Evolutionary conservation across 2,329 filamentous ascomycete genomes (phyloP).

Genomic region (Colletotrichum sp.): DNA sequence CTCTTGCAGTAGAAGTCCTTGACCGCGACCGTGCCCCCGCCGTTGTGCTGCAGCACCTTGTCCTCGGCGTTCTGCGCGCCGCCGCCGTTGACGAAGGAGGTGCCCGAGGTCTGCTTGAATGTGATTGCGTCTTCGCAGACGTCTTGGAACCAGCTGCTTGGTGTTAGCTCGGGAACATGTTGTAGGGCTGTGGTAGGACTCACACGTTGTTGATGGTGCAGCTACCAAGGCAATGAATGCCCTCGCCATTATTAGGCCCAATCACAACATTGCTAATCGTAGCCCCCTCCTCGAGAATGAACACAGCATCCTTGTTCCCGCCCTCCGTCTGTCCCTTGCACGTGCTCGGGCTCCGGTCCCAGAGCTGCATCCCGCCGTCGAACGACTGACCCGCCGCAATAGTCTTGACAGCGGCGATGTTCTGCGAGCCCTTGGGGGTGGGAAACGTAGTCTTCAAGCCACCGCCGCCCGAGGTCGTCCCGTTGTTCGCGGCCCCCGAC

Average conservation of each 20-base stretch:
- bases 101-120: slow-evolving; percentile 39
- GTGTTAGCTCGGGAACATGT: neutral
- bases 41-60: slow-evolving; percentile 22
- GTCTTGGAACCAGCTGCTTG: slow-evolving; percentile 42
- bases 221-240: slow-evolving; percentile 48
- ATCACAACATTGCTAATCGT: slow-evolving; percentile 51
- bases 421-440: slow-evolving; percentile 10
- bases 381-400: slow-evolving; percentile 15
- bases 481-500: neutral
- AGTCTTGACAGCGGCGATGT: slow-evolving; percentile 10
- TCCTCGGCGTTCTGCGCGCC: slow-evolving; percentile 16
- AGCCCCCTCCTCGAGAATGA: slow-evolving; percentile 44
- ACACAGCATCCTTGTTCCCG: slow-evolving; percentile 43
- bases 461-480: neutral
- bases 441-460: slow-evolving; percentile 4
- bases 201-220: slow-evolving; percentile 39
- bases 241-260: slow-evolving; percentile 47
- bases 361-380: slow-evolving; percentile 24
- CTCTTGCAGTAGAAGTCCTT: slow-evolving; percentile 46
- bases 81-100: slow-evolving; percentile 39
- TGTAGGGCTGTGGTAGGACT: neutral
- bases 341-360: slow-evolving; percentile 41
- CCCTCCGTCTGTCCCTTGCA: slow-evolving; percentile 50
- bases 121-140: slow-evolving; percentile 40
- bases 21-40: slow-evolving; percentile 29